Evolutionary conservation across 768 basidiomycete species (phyloP), one percentile per base, ranked within the genome.

Genomic region (Boletus rubropictus): DNA sequence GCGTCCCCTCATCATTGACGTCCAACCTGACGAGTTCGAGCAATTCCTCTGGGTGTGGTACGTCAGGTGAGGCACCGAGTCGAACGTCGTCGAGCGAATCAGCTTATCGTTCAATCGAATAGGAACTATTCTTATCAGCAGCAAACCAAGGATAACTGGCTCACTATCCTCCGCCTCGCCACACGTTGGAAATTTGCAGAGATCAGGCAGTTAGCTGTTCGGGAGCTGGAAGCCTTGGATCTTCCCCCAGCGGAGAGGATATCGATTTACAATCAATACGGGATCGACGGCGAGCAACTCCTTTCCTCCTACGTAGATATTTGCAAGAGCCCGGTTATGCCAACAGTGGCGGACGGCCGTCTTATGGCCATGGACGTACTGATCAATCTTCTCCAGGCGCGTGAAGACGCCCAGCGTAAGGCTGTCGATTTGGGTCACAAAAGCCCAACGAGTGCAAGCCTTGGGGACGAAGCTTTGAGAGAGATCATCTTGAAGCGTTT

Each of bases 21-120:
- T 71, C 1, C 64, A 63, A 1, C 58, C 69, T 0, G 60, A 67
- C 0, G 79, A 81, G 0, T 80, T 83, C 36, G 68, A 69, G 0
- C 68, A 69, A 0, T 72, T 84, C 1, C 47, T 81, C 0, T 81
- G 77, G 77, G 72, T 83, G 0, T 80, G 82, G 51, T 84, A 84
- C 17, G 76, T 81, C 17, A 65, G 68, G 82, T 82, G 46, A 33
- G 42, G 21, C 11, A 2, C 12, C 11, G 9, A 18, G 17, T 34
- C 12, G 36, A 7, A 28, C 1, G 4, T 18, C 0, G 17, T 27
- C 12, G 17, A 25, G 4, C 32, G 31, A 24, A 17, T 32, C 29
- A 22, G 21, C 31, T 49, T 7, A 44, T 34, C 35, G 28, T 17
- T 7, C 17, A 42, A 38, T 50, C 27, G 17, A 7, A 32, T 36